phyloP scores from a whole-genome alignment of 1,284 basidiomycete genomes.

The Ganoderma boninense region DNA sequence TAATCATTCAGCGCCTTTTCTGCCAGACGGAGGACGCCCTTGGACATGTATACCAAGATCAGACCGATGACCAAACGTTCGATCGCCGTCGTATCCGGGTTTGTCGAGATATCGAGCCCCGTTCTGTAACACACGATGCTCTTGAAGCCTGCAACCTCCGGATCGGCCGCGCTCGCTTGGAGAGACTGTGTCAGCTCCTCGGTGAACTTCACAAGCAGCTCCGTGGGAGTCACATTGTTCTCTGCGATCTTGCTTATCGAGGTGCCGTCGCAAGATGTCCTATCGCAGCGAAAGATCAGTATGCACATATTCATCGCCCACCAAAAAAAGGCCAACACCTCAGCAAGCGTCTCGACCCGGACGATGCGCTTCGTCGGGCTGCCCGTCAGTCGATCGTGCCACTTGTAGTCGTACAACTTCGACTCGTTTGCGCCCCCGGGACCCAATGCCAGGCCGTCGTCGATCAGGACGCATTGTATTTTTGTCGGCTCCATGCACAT shows the following conservation, averaged over 20 bases:
- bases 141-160: constrained; percentile 74
- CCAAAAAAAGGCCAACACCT: constrained; percentile 51
- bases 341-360: constrained; percentile 70
- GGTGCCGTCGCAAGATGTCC: constrained; percentile 46
- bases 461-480: constrained; percentile 73
- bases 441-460: constrained; percentile 70
- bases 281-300: constrained; percentile 25
- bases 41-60: constrained; percentile 34
- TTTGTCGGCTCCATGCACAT: constrained; percentile 58
- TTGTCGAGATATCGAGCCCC: constrained; percentile 60
- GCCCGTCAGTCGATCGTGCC: constrained; percentile 68
- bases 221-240: constrained; percentile 20
- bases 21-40: constrained; percentile 55
- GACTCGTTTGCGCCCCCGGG: constrained; percentile 42
- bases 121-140: constrained; percentile 80
- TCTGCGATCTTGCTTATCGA: constrained; percentile 38
- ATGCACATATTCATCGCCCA: not conserved
- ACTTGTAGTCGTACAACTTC: constrained; percentile 58
- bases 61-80: constrained; percentile 30
- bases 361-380: constrained; percentile 67
- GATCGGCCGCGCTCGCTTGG: constrained; percentile 46
- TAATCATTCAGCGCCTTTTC: constrained; percentile 72
- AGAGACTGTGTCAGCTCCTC: constrained; percentile 45
- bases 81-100: constrained; percentile 20
- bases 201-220: constrained; percentile 46